Evolutionary conservation across 2,329 filamentous ascomycete genomes (phyloP), one percentile per base, ranked within the genome.

Genomic region (Cordyceps cateniannulata): DNA sequence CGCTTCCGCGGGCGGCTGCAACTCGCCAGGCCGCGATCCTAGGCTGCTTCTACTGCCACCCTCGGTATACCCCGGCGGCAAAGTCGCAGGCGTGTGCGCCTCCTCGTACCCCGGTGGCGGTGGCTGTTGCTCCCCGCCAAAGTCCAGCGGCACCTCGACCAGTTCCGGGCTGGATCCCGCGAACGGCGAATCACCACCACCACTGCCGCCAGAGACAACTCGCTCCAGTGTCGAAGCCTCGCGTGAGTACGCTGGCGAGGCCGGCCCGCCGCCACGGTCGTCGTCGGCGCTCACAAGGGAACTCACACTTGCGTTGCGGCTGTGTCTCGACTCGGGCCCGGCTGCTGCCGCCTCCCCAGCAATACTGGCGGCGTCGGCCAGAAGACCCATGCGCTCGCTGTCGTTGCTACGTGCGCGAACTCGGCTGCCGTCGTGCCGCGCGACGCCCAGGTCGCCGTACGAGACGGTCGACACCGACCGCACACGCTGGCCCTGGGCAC

Each of bases 361-460:
- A 49, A 90, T 87, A 66, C 83, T 86, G 2, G 88, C 89, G 1
- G 88, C 85, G 65, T 88, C 86, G 38, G 87, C 89, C 14, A 93
- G 78, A 9, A 93, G 75, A 1, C 89, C 89, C 48, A 87, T 77
- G 32, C 85, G 79, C 69, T 93, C 89, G 67, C 86, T 90, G 66
- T 92, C 89, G 20, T 79, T 81, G 64, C 88, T 92, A 68, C 86
- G 88, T 40, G 87, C 88, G 32, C 90, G 82, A 29, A 95, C 74
- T 50, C 90, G 79, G 1, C 88, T 90, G 54, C 90, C 90, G 67
- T 95, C 90, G 67, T 90, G 89, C 49, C 88, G 80, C 0, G 88
- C 89, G 16, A 93, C 83, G 38, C 90, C 90, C 5, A 95, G 73
- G 47, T 90, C 88, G 10, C 83, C 88, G 67, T 95, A 95, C 48